These are phyloP conservation scores for Auriculariales sp. DNA, from an alignment of 768 basidiomycete genomes.

Conservation along the genomic window DNA sequence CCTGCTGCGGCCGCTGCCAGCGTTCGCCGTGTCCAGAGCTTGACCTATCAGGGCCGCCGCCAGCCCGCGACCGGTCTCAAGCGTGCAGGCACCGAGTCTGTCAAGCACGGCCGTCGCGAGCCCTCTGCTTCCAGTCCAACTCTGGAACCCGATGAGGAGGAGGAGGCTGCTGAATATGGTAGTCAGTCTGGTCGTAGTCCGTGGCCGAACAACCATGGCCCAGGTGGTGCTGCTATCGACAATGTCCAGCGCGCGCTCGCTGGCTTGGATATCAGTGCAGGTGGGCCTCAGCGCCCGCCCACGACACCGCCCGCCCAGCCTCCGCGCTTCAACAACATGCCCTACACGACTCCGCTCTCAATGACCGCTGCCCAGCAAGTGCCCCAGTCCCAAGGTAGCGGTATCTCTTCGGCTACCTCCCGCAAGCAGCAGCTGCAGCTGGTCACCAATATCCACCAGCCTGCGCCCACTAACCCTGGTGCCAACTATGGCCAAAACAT, in stretches of 20 bases:
- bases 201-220: constrained; percentile 31
- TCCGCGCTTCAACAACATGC: constrained; percentile 45
- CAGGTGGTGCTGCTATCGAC: constrained; percentile 33
- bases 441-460: constrained; percentile 48
- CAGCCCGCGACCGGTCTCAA: constrained; percentile 34
- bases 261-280: constrained; percentile 39
- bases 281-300: constrained; percentile 17
- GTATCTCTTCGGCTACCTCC: constrained; percentile 10
- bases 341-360: constrained; percentile 23
- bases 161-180: constrained; percentile 38
- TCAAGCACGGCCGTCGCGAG: constrained; percentile 13
- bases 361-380: background rate
- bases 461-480: constrained; percentile 32
- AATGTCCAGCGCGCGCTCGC: constrained; percentile 67
- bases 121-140: constrained; percentile 22
- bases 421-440: constrained; percentile 33
- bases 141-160: constrained; percentile 28
- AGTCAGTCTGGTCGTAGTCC: constrained; percentile 49
- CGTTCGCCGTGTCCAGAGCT: constrained; percentile 67
- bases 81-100: constrained; percentile 47
- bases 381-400: background rate
- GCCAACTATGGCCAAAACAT: constrained; percentile 30
- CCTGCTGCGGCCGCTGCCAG: constrained; percentile 56
- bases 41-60: constrained; percentile 29
- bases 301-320: constrained; percentile 37